Evolutionary conservation across 257 asterid genomes (phyloP).

Genomic region (Nicotiana paniculata): DNA sequence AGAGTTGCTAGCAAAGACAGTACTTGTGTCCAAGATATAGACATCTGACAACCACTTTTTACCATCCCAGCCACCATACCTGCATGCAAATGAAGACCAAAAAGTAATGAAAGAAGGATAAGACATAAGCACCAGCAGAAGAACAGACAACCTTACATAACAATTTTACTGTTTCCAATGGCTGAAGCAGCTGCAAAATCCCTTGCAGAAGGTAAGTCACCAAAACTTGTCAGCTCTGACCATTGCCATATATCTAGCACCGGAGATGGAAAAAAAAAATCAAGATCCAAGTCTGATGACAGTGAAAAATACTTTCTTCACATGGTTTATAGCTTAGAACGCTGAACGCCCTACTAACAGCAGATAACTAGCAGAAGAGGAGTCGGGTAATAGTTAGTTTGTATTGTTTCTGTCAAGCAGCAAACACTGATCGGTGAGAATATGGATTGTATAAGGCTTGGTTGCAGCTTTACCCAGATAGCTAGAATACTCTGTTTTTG

Average conservation of each 20-base stretch:
- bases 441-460: neutral
- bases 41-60: conserved; percentile 98
- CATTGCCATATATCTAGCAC: conserved; percentile 92
- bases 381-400: neutral
- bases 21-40: conserved; percentile 85
- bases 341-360: neutral
- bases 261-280: neutral
- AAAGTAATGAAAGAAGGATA: conserved; percentile 13
- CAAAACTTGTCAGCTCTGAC: conserved; percentile 96
- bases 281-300: neutral
- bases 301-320: neutral
- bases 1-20: conserved; percentile 7
- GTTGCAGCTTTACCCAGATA: neutral
- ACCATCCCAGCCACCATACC: conserved; percentile 99
- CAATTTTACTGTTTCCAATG: conserved; percentile 85
- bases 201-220: conserved; percentile 94
- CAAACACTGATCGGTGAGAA: neutral
- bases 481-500: neutral
- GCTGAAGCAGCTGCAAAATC: conserved; percentile 98
- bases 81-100: conserved; percentile 26
- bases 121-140: conserved; percentile 13
- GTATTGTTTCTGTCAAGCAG: neutral
- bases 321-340: neutral
- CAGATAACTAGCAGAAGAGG: neutral
- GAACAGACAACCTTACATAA: conserved; percentile 46